Base-by-base conservation (phyloP, 2,329 filamentous ascomycete species). In the Hypoxylon sp. region DNA sequence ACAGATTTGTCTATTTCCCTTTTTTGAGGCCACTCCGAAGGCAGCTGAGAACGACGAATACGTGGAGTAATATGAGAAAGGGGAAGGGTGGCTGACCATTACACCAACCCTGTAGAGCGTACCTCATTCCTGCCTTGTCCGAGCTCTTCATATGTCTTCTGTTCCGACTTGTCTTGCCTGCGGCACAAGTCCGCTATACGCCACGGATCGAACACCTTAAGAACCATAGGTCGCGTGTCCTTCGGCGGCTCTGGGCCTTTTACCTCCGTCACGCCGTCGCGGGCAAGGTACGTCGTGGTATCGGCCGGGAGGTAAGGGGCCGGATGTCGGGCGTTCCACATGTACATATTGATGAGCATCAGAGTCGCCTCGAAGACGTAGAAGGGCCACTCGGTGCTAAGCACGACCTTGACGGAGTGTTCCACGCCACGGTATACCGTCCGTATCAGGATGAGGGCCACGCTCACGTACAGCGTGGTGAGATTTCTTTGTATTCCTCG, bases 321-420 rank as follows among this genome's bases (percentile, higher is more conserved):
- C 1, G 82, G 81, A 66, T 84, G 79, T 14, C 77, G 71, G 1
- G 77, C 25, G 55, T 84, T 84, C 74, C 81, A 80, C 22, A 84
- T 61, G 2, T 73, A 64, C 1, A 79, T 76, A 66, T 84, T 83
- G 40, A 74, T 6, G 0, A 83, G 63, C 82, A 84, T 83, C 10
- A 82, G 71, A 0, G 68, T 64, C 0, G 77, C 80, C 75, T 85
- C 83, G 54, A 85, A 84, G 40, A 84, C 77, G 64, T 79, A 84
- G 66, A 85, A 84, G 64, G 77, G 84, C 81, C 80, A 83, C 74
- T 85, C 83, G 59, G 83, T 81, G 8, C 81, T 75, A 11, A 82
- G 17, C 3, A 83, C 68, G 0, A 81, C 74, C 3, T 81, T 74
- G 20, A 75, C 76, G 30, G 85, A 84, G 72, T 80, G 83, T 68